Conservation (phyloP, 306 rosid species). For the Prunus mongolica region DNA sequence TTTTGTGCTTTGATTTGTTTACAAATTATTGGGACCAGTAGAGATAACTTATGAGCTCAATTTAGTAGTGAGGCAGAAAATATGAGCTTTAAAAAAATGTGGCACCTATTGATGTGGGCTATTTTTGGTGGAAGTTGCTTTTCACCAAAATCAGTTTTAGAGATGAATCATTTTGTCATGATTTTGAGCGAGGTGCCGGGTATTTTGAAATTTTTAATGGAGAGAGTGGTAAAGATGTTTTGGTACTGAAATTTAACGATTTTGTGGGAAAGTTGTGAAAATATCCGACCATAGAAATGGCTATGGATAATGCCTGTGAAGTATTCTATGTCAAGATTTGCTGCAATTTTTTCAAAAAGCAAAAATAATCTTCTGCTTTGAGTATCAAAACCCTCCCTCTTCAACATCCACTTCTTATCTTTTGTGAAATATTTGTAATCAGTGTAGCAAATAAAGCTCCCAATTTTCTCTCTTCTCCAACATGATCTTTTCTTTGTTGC, state of each 20-base stretch:
- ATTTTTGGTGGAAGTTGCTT: not conserved
- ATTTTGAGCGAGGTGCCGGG: not conserved
- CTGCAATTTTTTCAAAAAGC: not conserved
- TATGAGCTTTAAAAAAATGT: not conserved
- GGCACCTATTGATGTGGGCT: not conserved
- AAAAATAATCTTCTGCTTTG: not conserved
- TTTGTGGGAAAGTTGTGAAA: not conserved
- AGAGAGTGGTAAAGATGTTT: not conserved
- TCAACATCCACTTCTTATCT: not conserved
- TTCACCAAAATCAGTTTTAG: not conserved
- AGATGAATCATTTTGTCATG: not conserved
- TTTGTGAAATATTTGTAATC: not conserved
- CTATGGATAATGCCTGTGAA: not conserved
- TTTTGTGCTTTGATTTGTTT: not conserved
- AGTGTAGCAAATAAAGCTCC: not conserved
- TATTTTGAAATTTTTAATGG: not conserved
- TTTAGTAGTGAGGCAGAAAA: not conserved
- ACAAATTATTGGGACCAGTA: not conserved
- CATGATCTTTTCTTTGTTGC: conserved; percentile 21
- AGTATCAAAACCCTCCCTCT: not conserved
- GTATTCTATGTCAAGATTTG: not conserved
- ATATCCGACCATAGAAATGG: not conserved
- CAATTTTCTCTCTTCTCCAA: not conserved
- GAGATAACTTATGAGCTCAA: not conserved
- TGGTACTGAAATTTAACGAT: not conserved